Base-by-base conservation (phyloP, 495 filamentous ascomycete species). In the Filosporella fistucella region DNA sequence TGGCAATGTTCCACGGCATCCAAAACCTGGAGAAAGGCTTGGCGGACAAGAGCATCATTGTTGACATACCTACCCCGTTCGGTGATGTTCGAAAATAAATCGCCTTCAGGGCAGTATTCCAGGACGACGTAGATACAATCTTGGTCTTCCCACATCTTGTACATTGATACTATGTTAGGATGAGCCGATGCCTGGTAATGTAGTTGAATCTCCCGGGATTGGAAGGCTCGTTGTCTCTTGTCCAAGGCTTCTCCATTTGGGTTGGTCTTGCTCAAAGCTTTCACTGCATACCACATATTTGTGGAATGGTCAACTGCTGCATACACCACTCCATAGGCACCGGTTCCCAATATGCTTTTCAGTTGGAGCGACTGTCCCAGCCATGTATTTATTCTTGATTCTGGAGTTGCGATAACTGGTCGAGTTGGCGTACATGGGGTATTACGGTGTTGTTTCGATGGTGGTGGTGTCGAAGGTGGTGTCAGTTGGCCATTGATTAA, bases 1-100 rank as follows among this genome's bases (percentile, higher is more conserved):
- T 99, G 93, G 78, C 93, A 97, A 64, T 89, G 85, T 57, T 89
- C 86, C 56, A 99, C 94, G 68, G 93, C 94, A 77, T 96, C 89
- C 80, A 99, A 69, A 63, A 97, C 88, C 66, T 99, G 93, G 45
- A 99, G 83, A 66, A 96, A 97, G 38, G 88, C 86, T 43, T 74
- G 75, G 68, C 83, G 91, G 77, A 84, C 89, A 70, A 94, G 76
- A 55, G 76, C 69, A 69, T 99, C 94, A 72, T 96, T 91, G 64
- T 89, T 88, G 48, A 95, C 82, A 68, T 91, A 99, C 58, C 86
- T 84, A 54, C 89, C 86, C 58, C 86, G 80, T 64, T 99, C 93
- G 44, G 94, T 97, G 66, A 99, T 99, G 63, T 88, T 95, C 58
- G 84, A 84, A 68, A 99, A 99, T 43, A 99, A 71, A 67, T 99